phyloP scores from a whole-genome alignment of 2,329 filamentous ascomycete genomes.

The Ustilaginoidea virens region DNA sequence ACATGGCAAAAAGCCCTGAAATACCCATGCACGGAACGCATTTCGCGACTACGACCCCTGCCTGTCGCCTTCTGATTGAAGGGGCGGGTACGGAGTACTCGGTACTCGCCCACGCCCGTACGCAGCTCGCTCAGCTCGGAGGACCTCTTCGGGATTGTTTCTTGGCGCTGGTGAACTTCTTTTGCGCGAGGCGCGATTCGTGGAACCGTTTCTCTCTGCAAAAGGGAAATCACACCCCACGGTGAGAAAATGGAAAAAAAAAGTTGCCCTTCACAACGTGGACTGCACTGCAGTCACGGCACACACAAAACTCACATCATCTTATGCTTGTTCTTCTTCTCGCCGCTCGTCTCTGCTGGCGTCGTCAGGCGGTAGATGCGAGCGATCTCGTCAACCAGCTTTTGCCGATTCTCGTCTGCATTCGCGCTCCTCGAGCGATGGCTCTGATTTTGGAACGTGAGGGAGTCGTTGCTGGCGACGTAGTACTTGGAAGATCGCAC shows the following conservation, averaged over 20 bases:
- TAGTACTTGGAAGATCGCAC: slow-evolving; percentile 40
- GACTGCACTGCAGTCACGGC: no score
- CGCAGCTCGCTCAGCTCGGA: slow-evolving; percentile 10
- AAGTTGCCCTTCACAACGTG: no score
- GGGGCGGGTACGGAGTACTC: no score
- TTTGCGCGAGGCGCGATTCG: slow-evolving; percentile 26
- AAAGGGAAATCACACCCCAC: no score
- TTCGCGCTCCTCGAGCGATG: slow-evolving; percentile 37
- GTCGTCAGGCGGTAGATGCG: slow-evolving; percentile 30
- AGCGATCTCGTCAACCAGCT: slow-evolving; percentile 31
- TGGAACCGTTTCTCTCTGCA: slow-evolving; percentile 31
- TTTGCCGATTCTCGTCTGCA: slow-evolving; percentile 33
- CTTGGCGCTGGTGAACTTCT: slow-evolving; percentile 34
- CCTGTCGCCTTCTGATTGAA: no score
- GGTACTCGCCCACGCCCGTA: background rate
- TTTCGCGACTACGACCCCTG: no score
- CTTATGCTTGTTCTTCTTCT: slow-evolving; percentile 33
- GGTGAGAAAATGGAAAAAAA: no score
- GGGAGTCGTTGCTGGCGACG: slow-evolving; percentile 31
- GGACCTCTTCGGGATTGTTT: slow-evolving; percentile 29
- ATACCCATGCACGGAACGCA: no score
- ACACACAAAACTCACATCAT: slow-evolving; percentile 22
- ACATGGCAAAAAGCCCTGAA: no score
- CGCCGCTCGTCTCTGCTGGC: slow-evolving; percentile 28
- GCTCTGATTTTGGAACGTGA: slow-evolving; percentile 39